Base-by-base conservation (phyloP, 2,329 filamentous ascomycete species). In the Pseudocercospora pini-densiflorae region DNA sequence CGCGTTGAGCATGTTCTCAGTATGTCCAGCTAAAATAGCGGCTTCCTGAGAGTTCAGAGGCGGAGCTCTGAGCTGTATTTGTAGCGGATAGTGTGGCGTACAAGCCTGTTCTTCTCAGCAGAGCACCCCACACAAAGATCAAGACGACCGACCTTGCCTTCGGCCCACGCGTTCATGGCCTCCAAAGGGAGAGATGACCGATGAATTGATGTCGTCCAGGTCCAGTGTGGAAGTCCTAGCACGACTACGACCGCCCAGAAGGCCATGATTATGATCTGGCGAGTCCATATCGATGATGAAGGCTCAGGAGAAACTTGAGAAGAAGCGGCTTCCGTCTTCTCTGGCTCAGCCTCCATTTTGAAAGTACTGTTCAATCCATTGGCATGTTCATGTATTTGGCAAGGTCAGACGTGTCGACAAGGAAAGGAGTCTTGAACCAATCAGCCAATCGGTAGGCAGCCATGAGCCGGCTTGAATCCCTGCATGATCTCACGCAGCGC, bases 201-300 rank as follows among this genome's bases (percentile, higher is more conserved):
- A 79, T 97, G 94, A 63, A 98, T 97, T 0, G 92, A 91, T 3
- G 95, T 99, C 0, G 95, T 98, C 78, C 89, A 89, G 89, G 93
- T 96, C 95, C 95, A 99, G 86, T 97, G 90, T 64, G 95, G 95
- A 71, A 99, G 79, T 2, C 95, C 95, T 5, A 99, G 81, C 31
- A 90, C 86, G 6, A 97, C 77, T 6, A 97, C 92, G 43, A 98
- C 88, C 5, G 89, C 83, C 95, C 95, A 99, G 79, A 97, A 98
- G 8, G 94, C 94, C 68, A 92, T 78, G 68, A 99, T 89, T 59
- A 98, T 90, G 68, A 85, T 84, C 57, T 88, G 87, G 62, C 95
- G 90, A 65, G 90, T 87, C 76, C 87, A 87, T 60, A 90, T 83
- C 69, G 90, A 89, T 71, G 90, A 90, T 82, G 98, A 94, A 31